Evolutionary conservation across 768 basidiomycete species (phyloP).

Genomic region (Rhizopogon sp.): DNA sequence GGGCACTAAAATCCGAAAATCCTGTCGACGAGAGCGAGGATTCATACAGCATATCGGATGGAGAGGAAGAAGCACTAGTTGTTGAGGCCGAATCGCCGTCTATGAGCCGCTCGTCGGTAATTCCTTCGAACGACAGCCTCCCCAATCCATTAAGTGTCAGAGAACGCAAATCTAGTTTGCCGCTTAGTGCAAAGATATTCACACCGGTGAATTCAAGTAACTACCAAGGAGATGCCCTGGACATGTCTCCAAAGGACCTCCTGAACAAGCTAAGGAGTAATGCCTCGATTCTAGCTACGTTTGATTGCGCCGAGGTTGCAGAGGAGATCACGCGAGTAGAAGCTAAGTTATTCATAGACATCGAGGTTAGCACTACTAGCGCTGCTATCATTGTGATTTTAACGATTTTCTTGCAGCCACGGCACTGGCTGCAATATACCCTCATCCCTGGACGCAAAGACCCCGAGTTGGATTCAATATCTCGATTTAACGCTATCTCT

Average conservation of each 20-base stretch:
- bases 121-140: slow-evolving; percentile 14
- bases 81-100: slow-evolving; percentile 30
- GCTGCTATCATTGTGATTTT: background rate
- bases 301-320: slow-evolving; percentile 67
- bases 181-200: slow-evolving; percentile 43
- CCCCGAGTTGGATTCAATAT: slow-evolving; percentile 62
- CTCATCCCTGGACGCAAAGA: slow-evolving; percentile 65
- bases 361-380: slow-evolving; percentile 52
- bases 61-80: slow-evolving; percentile 38
- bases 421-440: slow-evolving; percentile 82
- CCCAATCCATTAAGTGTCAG: slow-evolving; percentile 29
- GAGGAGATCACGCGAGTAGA: slow-evolving; percentile 81
- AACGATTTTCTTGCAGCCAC: slow-evolving; percentile 47
- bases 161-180: slow-evolving; percentile 69
- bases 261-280: slow-evolving; percentile 59
- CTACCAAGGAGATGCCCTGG: slow-evolving; percentile 25
- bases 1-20: slow-evolving; percentile 69
- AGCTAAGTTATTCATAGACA: slow-evolving; percentile 63
- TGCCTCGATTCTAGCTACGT: slow-evolving; percentile 49
- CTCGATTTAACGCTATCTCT: slow-evolving; percentile 67
- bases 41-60: slow-evolving; percentile 46
- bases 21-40: slow-evolving; percentile 60
- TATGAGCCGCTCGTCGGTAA: slow-evolving; percentile 16
- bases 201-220: slow-evolving; percentile 26
- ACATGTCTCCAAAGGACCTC: slow-evolving; percentile 48